Conservation (phyloP, 2,329 filamentous ascomycete genomes). For the Parasarocladium wereldwijsianum region DNA sequence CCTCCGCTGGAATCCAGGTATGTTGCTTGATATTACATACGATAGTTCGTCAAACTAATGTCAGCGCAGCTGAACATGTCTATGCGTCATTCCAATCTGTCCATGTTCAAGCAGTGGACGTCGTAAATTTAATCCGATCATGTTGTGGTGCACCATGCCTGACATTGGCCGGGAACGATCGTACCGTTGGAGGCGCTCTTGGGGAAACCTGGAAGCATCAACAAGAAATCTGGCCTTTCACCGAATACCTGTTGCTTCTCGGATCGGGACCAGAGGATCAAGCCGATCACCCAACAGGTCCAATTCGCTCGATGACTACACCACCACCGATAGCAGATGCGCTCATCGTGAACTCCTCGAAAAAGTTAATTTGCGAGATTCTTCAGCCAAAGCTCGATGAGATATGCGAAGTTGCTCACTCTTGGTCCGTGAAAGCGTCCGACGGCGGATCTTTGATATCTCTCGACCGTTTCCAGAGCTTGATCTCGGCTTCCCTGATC, state of each 20-base stretch:
- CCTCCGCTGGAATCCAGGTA: slow-evolving; percentile 70
- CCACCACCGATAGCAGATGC: slow-evolving; percentile 14
- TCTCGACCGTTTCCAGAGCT: slow-evolving; percentile 34
- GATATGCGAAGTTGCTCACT: slow-evolving; percentile 27
- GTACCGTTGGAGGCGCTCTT: slow-evolving; percentile 31
- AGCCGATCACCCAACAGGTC: too few relatives aligned
- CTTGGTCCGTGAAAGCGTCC: slow-evolving; percentile 28
- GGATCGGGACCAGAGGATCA: slow-evolving; percentile 12
- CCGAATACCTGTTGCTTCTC: slow-evolving; percentile 41
- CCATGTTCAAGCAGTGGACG: slow-evolving; percentile 48
- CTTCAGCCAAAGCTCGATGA: slow-evolving; percentile 38
- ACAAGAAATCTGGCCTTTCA: slow-evolving; percentile 25
- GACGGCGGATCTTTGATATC: slow-evolving; percentile 36
- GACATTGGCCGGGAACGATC: slow-evolving; percentile 13
- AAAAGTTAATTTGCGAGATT: slow-evolving; percentile 37
- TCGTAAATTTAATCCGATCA: slow-evolving; percentile 53
- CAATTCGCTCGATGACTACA: too few relatives aligned
- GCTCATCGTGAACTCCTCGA: slow-evolving; percentile 24
- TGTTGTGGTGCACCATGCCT: slow-evolving; percentile 42
- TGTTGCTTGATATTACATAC: slow-evolving; percentile 11
- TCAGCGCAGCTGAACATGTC: slow-evolving; percentile 47
- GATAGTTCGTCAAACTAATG: slow-evolving; percentile 1
- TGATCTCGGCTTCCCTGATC: slow-evolving; percentile 32
- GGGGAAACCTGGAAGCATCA: slow-evolving; percentile 32
- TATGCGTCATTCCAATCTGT: slow-evolving; percentile 51